Evolutionary conservation across 495 filamentous ascomycete species (phyloP), one percentile per base, ranked within the genome.

Genomic region (Hypoxylon subgilvum): DNA sequence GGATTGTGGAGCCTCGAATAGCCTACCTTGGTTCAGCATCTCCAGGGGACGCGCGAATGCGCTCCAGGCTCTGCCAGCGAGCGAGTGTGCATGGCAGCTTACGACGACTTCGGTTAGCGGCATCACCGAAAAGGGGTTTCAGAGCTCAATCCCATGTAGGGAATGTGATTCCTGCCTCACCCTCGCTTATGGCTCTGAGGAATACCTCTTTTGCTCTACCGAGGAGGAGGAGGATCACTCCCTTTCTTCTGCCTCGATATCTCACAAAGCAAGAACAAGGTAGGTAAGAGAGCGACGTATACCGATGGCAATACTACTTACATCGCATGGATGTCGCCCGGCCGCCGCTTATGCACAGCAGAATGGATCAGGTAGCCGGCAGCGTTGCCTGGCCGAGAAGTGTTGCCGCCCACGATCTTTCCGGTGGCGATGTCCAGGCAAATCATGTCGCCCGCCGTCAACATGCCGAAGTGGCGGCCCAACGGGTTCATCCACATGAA

Each of bases 281-380:
- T 81, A 81, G 47, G 80, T 75, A 42, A 81, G 70, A 1, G 69
- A 71, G 60, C 65, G 73, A 12, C 76, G 52, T 72, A 76, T 36
- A 6, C 17, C 30, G 17, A 27, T 32, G 27, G 14, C 12, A 4
- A 27, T 27, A n/a, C n/a, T 38, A 54, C 61, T 57, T 58, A 64
- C 61, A 64, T 54, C 41, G 61, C 61, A 21, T 64, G 61, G 38
- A 59, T 55, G 47, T 68, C 39, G 51, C 82, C 73, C 7, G 79
- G 80, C 9, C 81, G 65, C 6, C 79, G 78, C 62, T 77, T 78
- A 65, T 85, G 83, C 18, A 85, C 79, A 31, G 78, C 77, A 14
- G 73, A 74, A 65, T 85, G 88, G 64, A 91, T 91, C 52, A 84
- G 75, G 65, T 87, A 90, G 2, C 85, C 88, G 3, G 88, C 86